Evolutionary conservation across 768 basidiomycete species (phyloP), one percentile per base, ranked within the genome.

Genomic region (Suillus paluster): DNA sequence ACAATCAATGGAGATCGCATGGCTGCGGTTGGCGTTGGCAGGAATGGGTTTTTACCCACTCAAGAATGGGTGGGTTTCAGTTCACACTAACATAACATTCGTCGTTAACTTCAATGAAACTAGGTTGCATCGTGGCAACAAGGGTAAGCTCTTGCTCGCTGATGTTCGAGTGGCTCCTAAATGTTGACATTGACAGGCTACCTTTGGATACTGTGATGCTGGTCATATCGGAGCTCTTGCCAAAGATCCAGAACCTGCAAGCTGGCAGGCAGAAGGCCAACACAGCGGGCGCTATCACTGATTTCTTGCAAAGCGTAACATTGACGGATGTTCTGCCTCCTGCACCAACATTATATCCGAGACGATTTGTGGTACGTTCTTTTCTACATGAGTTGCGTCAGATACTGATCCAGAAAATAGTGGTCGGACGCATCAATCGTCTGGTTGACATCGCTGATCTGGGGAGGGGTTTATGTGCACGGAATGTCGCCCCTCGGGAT

Each of bases 101-200:
- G 33, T 54, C 46, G 45, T 50, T 70, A 36, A 64, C 44, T 56
- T 54, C 57, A 12, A 30, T 11, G 21, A 21, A 49, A 23, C 12
- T 61, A 92, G 91, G 90, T 95, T 5, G 85, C 91, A 23, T 95
- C 95, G 2, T 99, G 97, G 97, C 93, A 97, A 68, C 94, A 96
- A 83, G 96, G 96, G 94, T 94, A 66, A 71, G 78, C 23, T 7
- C 62, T 59, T 44, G 57, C 45, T 58, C 55, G 53, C 17, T 23
- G 58, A 19, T 57, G 46, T 52, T 56, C n/a, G 41, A 23, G 38
- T 33, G 50, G 63, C n/a, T 62, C 49, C 23, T 53, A 53, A 17
- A 42, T 49, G 45, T 55, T 69, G 23, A 72, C 21, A 33, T 44
- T 42, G 58, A 21, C 64, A 96, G 94, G 12, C 81, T 99, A 34